Conservation (phyloP, 1,284 basidiomycete species). For the Inonotus obliquus region DNA sequence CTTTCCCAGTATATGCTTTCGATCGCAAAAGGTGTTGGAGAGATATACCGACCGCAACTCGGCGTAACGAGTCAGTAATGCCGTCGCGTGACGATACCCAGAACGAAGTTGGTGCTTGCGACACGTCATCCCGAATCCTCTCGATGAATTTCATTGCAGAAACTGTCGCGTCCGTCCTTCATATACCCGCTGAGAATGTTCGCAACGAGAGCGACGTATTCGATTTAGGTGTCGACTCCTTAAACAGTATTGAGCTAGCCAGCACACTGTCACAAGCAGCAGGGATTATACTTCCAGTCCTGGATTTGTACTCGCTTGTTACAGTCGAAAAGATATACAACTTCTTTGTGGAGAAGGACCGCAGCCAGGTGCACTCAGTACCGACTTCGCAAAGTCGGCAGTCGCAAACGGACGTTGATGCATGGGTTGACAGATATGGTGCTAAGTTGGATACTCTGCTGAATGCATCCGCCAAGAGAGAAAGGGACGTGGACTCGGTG, state of each 20-base stretch:
- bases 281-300: not conserved
- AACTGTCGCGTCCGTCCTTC: not conserved
- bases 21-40: conserved; percentile 10
- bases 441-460: not conserved
- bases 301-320: not conserved
- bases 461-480: not conserved
- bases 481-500: not conserved
- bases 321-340: not conserved
- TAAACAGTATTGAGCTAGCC: conserved; percentile 7
- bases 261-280: not conserved
- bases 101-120: not conserved
- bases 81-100: not conserved
- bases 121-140: not conserved
- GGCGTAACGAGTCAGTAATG: not conserved
- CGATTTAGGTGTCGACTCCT: conserved; percentile 7
- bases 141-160: not conserved
- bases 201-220: not conserved
- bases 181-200: not conserved
- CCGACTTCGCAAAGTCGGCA: not conserved
- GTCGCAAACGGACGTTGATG: conserved; percentile 1
- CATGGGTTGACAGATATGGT: not conserved
- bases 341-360: not conserved
- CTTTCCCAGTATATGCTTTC: conserved; percentile 13
- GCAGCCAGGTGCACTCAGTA: not conserved
- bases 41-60: not conserved